A percentile compares a stretch with the other conserved stretches of the same genome.
phyloP scores from a whole-genome alignment of 768 basidiomycete species.

The Boletales sp. region DNA sequence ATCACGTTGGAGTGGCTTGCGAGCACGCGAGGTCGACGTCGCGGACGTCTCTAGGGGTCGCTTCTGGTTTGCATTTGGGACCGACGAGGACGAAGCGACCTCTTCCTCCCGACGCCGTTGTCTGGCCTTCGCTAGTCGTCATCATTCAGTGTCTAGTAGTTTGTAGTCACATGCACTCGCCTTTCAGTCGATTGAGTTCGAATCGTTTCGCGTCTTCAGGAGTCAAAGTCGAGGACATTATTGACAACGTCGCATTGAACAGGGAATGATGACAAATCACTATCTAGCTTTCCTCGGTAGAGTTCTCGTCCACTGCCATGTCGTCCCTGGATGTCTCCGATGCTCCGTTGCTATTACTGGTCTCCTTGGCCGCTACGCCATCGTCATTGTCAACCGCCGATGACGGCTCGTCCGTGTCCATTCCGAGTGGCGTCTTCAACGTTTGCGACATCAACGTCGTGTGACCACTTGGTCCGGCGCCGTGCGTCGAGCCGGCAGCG shows the following conservation, averaged over 20 bases:
- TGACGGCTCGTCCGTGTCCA: constrained; percentile 34
- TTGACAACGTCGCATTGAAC: neutral
- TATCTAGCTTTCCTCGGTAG: constrained; percentile 11
- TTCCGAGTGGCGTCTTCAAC: constrained; percentile 21
- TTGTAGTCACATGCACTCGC: constrained; percentile 31
- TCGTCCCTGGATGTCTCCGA: constrained; percentile 21
- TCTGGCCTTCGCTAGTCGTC: constrained; percentile 61
- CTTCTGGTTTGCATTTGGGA: constrained; percentile 67
- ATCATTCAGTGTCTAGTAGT: neutral
- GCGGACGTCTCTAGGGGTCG: constrained; percentile 61
- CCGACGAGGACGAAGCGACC: constrained; percentile 42
- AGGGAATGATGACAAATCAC: constrained; percentile 17
- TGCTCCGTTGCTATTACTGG: constrained; percentile 13
- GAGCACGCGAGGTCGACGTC: constrained; percentile 49
- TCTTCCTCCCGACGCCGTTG: constrained; percentile 65
- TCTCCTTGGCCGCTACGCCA: constrained; percentile 14
- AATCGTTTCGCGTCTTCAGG: constrained; percentile 70
- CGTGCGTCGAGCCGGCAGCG: constrained; percentile 52
- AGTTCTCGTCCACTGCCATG: constrained; percentile 23
- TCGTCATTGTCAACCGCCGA: constrained; percentile 12
- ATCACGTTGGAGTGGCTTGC: constrained; percentile 61
- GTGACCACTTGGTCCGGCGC: constrained; percentile 74
- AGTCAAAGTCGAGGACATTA: constrained; percentile 36
- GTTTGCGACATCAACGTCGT: constrained; percentile 39
- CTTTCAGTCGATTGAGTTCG: constrained; percentile 78